Evolutionary conservation across 2,329 filamentous ascomycete species (phyloP).

Genomic region (Neoascochyta sp.): DNA sequence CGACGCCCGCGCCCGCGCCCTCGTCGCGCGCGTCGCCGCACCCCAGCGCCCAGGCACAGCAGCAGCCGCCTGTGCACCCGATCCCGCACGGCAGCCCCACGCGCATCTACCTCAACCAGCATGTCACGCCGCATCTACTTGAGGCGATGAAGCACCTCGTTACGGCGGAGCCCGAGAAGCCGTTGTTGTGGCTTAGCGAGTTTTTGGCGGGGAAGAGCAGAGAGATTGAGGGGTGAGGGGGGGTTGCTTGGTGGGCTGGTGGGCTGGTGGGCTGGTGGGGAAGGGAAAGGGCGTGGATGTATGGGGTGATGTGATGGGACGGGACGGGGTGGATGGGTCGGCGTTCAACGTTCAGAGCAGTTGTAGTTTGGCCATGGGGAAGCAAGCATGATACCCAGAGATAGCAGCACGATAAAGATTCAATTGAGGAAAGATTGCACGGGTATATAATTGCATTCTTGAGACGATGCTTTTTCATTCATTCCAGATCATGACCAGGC

Average conservation of each 20-base stretch:
- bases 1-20: slow-evolving; percentile 11
- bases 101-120: slow-evolving; percentile 48
- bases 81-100: slow-evolving; percentile 48
- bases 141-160: slow-evolving; percentile 53
- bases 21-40: slow-evolving; percentile 38
- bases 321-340: slow-evolving; percentile 1
- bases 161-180: slow-evolving; percentile 51
- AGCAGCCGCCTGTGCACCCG: slow-evolving; percentile 33
- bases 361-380: too few species aligned
- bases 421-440: slow-evolving; percentile 7
- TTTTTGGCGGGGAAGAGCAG: slow-evolving; percentile 47
- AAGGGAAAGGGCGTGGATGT: too few species aligned
- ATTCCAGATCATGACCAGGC: slow-evolving; percentile 36
- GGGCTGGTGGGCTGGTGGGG: too few species aligned
- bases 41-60: slow-evolving; percentile 17
- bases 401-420: slow-evolving; percentile 9
- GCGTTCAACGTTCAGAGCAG: too few species aligned
- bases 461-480: slow-evolving; percentile 38
- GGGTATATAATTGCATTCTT: slow-evolving; percentile 22
- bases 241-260: too few species aligned
- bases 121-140: slow-evolving; percentile 50
- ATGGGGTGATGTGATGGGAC: background rate
- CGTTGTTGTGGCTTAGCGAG: slow-evolving; percentile 48
- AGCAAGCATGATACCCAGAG: slow-evolving; percentile 19
- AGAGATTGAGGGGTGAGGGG: slow-evolving; percentile 44